Evolutionary conservation across 1,284 basidiomycete genomes (phyloP).

Genomic region (Mycena citricolor): DNA sequence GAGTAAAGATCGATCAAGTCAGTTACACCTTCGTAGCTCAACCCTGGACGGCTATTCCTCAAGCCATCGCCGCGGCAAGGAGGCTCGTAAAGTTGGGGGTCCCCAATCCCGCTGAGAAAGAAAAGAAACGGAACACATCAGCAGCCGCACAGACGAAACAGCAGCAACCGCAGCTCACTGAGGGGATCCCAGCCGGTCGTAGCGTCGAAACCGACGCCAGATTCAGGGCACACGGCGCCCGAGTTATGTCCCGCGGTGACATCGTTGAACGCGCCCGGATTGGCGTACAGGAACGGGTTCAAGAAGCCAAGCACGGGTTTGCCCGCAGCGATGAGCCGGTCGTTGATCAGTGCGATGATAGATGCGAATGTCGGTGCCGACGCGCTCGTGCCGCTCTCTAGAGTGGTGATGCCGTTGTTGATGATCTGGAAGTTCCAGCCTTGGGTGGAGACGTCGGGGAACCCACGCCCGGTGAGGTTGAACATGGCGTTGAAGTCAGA

Average conservation of each 20-base stretch:
- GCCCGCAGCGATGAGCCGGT: conserved; percentile 14
- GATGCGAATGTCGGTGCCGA: conserved; percentile 22
- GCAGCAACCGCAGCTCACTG: conserved; percentile 20
- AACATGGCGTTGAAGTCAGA: conserved; percentile 39
- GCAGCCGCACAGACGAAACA: too few species aligned
- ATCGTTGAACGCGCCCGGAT: conserved; percentile 16
- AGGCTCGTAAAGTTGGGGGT: conserved; percentile 32
- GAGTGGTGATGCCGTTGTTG: background rate
- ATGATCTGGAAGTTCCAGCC: conserved; percentile 20
- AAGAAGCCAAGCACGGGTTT: conserved; percentile 19
- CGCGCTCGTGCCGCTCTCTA: conserved; percentile 13
- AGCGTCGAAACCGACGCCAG: conserved; percentile 36
- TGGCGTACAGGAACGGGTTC: conserved; percentile 15
- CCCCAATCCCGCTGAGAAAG: conserved; percentile 31
- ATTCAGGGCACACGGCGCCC: conserved; percentile 9
- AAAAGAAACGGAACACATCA: background rate
- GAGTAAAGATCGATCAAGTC: too few species aligned
- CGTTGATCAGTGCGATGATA: conserved; percentile 19
- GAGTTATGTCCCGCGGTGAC: conserved; percentile 12
- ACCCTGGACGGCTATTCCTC: too few species aligned
- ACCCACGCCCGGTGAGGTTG: conserved; percentile 28
- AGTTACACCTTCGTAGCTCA: too few species aligned
- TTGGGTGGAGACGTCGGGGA: conserved; percentile 19
- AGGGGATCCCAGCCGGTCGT: conserved; percentile 60
- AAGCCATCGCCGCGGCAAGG: conserved; percentile 7